Conservation (phyloP, 2,329 filamentous ascomycete genomes). For the Huntiella abstrusa region DNA sequence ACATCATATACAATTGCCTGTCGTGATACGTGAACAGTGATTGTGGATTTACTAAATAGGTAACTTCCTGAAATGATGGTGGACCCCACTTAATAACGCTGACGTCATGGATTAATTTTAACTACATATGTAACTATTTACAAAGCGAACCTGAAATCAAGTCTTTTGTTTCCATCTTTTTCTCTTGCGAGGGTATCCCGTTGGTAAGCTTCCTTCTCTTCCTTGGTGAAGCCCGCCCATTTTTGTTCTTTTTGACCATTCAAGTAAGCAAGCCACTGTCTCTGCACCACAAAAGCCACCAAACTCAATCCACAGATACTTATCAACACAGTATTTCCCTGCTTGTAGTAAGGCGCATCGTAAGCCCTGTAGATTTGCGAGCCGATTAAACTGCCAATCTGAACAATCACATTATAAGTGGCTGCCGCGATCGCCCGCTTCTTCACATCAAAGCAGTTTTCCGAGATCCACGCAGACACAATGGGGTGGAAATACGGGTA, state of each 20-base stretch:
- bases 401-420: constrained; percentile 25
- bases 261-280: constrained; percentile 22
- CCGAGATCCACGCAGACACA: constrained; percentile 28
- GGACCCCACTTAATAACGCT: too few species aligned
- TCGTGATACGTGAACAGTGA: too few species aligned
- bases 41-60: too few species aligned
- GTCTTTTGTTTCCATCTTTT: constrained; percentile 13
- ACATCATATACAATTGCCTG: too few species aligned
- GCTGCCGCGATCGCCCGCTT: constrained; percentile 43
- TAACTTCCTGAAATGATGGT: too few species aligned
- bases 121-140: constrained; percentile 5
- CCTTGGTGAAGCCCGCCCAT: constrained; percentile 9
- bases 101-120: too few species aligned
- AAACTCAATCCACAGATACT: constrained; percentile 15
- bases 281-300: constrained; percentile 22
- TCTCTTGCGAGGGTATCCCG: constrained; percentile 11
- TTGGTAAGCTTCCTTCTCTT: constrained; percentile 10
- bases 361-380: constrained; percentile 29
- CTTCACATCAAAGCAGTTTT: constrained; percentile 43
- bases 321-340: constrained; percentile 24
- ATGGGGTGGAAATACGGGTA: constrained; percentile 25
- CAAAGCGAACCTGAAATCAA: constrained; percentile 14
- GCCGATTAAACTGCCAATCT: constrained; percentile 26
- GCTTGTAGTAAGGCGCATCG: constrained; percentile 23
- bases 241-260: constrained; percentile 15